Conservation (phyloP, 208 protist genomes). For the Leishmania lainsoni region DNA sequence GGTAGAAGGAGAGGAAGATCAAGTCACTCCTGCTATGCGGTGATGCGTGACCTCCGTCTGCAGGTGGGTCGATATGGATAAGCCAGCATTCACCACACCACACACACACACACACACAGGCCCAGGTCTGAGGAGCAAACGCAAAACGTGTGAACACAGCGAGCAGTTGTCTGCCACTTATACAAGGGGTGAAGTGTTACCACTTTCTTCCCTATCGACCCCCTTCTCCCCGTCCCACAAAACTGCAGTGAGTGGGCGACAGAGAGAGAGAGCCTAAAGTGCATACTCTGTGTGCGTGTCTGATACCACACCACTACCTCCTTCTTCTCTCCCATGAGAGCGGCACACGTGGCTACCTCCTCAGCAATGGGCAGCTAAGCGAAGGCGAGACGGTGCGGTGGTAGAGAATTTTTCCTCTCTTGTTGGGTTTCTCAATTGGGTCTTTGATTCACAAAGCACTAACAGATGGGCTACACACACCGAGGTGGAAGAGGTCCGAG, state of each 20-base stretch:
- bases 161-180: not conserved
- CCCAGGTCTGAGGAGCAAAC: not conserved
- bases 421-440: not conserved
- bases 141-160: not conserved
- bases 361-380: too few species aligned
- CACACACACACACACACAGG: conserved; percentile 4
- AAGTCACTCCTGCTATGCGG: not conserved
- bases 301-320: not conserved
- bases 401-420: not conserved
- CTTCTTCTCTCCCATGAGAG: too few species aligned
- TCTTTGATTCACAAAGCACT: not conserved
- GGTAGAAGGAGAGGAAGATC: not conserved
- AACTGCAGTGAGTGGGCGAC: not conserved
- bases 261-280: not conserved
- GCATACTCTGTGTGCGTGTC: not conserved
- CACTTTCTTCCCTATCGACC: not conserved
- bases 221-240: not conserved
- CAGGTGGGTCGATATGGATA: not conserved
- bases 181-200: not conserved
- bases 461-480: not conserved
- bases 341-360: too few species aligned
- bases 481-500: not conserved
- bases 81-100: too few species aligned
- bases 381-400: not conserved
- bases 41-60: not conserved